Base-by-base conservation (phyloP, 768 basidiomycete species). In the Kwoniella bestiolae region DNA sequence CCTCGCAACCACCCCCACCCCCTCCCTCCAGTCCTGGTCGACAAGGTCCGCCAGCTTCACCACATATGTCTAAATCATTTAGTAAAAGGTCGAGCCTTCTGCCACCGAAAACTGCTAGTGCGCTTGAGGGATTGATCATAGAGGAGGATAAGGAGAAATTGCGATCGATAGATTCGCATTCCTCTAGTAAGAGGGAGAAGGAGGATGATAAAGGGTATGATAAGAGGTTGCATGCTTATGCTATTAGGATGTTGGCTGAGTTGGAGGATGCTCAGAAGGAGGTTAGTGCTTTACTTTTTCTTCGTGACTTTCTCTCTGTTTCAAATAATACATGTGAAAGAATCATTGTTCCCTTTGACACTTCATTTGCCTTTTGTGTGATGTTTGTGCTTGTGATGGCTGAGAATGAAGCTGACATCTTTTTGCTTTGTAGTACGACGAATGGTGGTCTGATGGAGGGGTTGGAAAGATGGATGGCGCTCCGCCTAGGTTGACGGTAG, bases 231-330 rank as follows among this genome's bases (percentile, higher is more conserved):
- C 80, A 81, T 63, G 76, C 78, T 47, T 81, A 81, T 58, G 75
- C 74, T 16, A 78, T 81, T 26, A 69, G 80, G 59, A 79, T 79
- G 78, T 61, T 81, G 65, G 77, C 78, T 32, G 80, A 81, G 64
- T 58, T 81, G 25, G 80, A 81, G 56, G 76, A 81, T 67, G 80
- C 79, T 11, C 80, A 79, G 69, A 74, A 77, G 65, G 80, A 81
- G 73, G 78, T 78, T 53, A 73, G 78, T 69, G 5, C 47, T 28
- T 32, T 35, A 11, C 25, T 12, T 41, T 53, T 6, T 47, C n/a
- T 28, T 29, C n/a, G 25, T n/a, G n/a, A n/a, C n/a, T n/a, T n/a
- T n/a, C n/a, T n/a, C n/a, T n/a, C n/a, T n/a, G n/a, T n/a, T n/a
- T n/a, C n/a, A n/a, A n/a, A n/a, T n/a, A n/a, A n/a, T n/a, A n/a